Evolutionary conservation across 2,329 filamentous ascomycete genomes (phyloP).

Genomic region (Blumeriella jaapii): DNA sequence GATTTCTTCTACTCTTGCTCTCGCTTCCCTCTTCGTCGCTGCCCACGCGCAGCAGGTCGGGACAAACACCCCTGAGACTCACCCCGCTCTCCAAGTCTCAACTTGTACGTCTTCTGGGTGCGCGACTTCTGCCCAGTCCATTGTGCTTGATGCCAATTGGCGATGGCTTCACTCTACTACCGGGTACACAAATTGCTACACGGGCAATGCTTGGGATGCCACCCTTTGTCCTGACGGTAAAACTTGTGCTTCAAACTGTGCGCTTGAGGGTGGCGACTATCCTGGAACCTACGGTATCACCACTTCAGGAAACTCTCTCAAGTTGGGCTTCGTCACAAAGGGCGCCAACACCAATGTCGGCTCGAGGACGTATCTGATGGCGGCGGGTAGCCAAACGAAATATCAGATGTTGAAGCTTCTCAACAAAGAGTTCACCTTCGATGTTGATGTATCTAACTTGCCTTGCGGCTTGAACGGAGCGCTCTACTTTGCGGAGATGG

Average conservation of each 20-base stretch:
- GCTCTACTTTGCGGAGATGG: conserved; percentile 54
- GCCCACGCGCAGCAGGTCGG: conserved; percentile 39
- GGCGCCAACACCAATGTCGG: conserved; percentile 32
- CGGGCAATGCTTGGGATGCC: conserved; percentile 33
- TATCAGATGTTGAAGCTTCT: conserved; percentile 56
- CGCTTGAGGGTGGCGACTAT: conserved; percentile 44
- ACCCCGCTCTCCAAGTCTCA: conserved; percentile 41
- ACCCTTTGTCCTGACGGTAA: conserved; percentile 33
- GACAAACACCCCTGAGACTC: conserved; percentile 35
- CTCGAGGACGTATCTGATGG: conserved; percentile 53
- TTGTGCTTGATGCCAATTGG: conserved; percentile 47
- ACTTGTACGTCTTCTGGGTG: conserved; percentile 39
- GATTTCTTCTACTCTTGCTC: conserved; percentile 28
- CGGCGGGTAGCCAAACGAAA: conserved; percentile 32
- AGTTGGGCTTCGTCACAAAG: conserved; percentile 45
- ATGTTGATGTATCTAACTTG: conserved; percentile 57
- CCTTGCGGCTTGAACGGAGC: conserved; percentile 63
- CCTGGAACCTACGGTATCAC: conserved; percentile 39
- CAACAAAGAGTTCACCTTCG: conserved; percentile 59
- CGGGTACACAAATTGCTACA: conserved; percentile 32
- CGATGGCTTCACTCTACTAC: conserved; percentile 41
- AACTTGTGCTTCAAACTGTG: conserved; percentile 39
- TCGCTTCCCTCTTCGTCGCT: conserved; percentile 34
- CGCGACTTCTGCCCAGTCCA: conserved; percentile 34
- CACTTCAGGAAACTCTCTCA: conserved; percentile 39